Evolutionary conservation across 176 grass and related monocot genomes (phyloP), one percentile per base, ranked within the genome.

Genomic region (Lolium perenne): DNA sequence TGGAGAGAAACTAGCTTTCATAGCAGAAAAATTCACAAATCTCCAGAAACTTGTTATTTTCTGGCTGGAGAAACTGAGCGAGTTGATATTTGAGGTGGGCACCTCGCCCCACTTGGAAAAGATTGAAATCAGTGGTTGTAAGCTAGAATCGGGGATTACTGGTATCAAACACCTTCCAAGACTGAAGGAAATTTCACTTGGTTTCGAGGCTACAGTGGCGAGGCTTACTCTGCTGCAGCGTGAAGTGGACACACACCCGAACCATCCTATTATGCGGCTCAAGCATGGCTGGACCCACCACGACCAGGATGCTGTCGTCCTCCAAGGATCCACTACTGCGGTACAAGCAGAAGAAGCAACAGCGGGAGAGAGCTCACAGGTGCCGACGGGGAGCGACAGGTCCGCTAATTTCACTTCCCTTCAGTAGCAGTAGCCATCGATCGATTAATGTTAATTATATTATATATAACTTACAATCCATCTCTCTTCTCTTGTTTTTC

Each of bases 251-350:
- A 6, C 10, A 61, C 76, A 79, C 55, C 55, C 20, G 5, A 61
- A 79, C 41, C 32, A 20, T 8, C 76, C 76, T 7, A 26, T 45
- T 20, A 6, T 79, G 76, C 11, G 1, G 59, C 20, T 58, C 9
- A 0, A 0, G 1, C 0, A 0, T 0, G 55, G 21, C 17, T 0
- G 18, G 8, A 43, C 18, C 1, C 0, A 21, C 0, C 17, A 41
- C 8, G 75, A 78, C 17, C 29, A 41, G 17, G 75, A 35, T 6
- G 18, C 4, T 4, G 17, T 2, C 18, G 2, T 35, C 32, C 2
- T 35, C 32, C 32, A 35, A 35, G 32, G 32, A 35, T 35, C 32
- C 32, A 35, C 32, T 35, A 35, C 32, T 35, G 32, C 32, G 32
- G 10, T 38, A 11, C 1, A n/a, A 77, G 26, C 20, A 16, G 51